Evolutionary conservation across 2,329 filamentous ascomycete species (phyloP), one percentile per base, ranked within the genome.

Genomic region (Neonectria faginata): DNA sequence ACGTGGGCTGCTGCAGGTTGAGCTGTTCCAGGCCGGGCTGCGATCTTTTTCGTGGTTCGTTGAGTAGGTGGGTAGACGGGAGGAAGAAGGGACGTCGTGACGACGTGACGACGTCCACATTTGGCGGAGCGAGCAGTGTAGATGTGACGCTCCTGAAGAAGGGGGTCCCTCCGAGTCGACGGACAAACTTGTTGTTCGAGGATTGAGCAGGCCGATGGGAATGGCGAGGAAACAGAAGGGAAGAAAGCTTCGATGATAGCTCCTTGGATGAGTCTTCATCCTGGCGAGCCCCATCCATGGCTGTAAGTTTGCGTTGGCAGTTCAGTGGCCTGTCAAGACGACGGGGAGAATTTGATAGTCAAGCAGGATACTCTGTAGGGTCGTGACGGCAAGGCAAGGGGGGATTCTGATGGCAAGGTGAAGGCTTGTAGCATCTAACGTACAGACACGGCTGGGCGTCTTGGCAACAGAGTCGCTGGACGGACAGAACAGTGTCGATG

Each of bases 1-100:
- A 55, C 62, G 44, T 48, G 57, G 61, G 59, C 64, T 65, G 69
- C 65, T 65, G 67, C 69, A 64, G 57, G 66, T 20, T 62, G 63
- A 61, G 57, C 25, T 66, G 61, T 65, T 53, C 53, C 22, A 53
- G 42, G 20, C 18, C 25, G 27, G 42, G 16, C 47, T 59, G 57
- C 53, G 47, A 61, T 50, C 16, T 41, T 58, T 58, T 60, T 60
- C 52, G 56, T 33, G n/a, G 48, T 57, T 56, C 36, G 29, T 45
- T 20, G 45, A 48, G 60, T 44, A 22, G 29, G 36, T 60, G 45
- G 60, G 31, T 16, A 50, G 48, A 57, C 55, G n/a, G 42, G 44
- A 11, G 29, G 36, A 25, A 52, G 39, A 48, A 54, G 29, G 25
- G 45, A 29, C 31, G 33, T 6, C 33, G 36, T 16, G 14, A 39